These are phyloP conservation scores for Pisolithus thermaeus DNA, from an alignment of 1,284 basidiomycete genomes.

Conservation along the genomic window DNA sequence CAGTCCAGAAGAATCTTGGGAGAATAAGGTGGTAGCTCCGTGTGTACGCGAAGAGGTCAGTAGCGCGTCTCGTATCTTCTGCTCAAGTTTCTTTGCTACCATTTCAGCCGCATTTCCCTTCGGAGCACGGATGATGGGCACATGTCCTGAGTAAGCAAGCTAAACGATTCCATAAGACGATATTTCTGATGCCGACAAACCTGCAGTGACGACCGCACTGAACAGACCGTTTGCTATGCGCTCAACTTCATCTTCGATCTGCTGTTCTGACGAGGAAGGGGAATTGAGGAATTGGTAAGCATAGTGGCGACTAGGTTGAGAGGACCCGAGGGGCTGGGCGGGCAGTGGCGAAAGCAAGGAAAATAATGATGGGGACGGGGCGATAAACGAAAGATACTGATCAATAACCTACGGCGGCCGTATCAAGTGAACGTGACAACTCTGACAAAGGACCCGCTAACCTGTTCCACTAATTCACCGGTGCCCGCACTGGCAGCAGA, in stretches of 20 bases:
- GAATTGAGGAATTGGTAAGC: slow-evolving; percentile 90
- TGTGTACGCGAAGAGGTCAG: slow-evolving; percentile 71
- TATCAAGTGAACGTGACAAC: slow-evolving; percentile 1
- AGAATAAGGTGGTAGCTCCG: slow-evolving; percentile 52
- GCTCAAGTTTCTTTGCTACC: slow-evolving; percentile 93
- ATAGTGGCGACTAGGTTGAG: slow-evolving; percentile 34
- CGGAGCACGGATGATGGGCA: slow-evolving; percentile 94
- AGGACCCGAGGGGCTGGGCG: slow-evolving; percentile 28
- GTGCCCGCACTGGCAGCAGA: slow-evolving; percentile 83
- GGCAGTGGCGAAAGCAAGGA: slow-evolving; percentile 64
- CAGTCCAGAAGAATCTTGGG: slow-evolving; percentile 64
- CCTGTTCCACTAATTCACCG: slow-evolving; percentile 78
- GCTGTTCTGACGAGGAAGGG: slow-evolving; percentile 83
- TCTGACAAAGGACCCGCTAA: slow-evolving; percentile 24
- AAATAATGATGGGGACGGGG: slow-evolving; percentile 93
- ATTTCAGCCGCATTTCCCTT: slow-evolving; percentile 97
- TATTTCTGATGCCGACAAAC: slow-evolving; percentile 36
- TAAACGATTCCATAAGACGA: background rate
- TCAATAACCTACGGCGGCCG: slow-evolving; percentile 65
- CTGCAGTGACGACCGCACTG: slow-evolving; percentile 89
- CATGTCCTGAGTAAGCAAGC: slow-evolving; percentile 55
- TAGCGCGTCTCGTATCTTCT: slow-evolving; percentile 89
- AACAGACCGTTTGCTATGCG: slow-evolving; percentile 89
- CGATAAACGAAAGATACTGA: slow-evolving; percentile 96
- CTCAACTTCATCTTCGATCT: slow-evolving; percentile 93